Percentiles rank a stretch among this genome's conserved stretches.
phyloP scores from a whole-genome alignment of 495 filamentous ascomycete species.

The Annulohypoxylon maeteangense region DNA sequence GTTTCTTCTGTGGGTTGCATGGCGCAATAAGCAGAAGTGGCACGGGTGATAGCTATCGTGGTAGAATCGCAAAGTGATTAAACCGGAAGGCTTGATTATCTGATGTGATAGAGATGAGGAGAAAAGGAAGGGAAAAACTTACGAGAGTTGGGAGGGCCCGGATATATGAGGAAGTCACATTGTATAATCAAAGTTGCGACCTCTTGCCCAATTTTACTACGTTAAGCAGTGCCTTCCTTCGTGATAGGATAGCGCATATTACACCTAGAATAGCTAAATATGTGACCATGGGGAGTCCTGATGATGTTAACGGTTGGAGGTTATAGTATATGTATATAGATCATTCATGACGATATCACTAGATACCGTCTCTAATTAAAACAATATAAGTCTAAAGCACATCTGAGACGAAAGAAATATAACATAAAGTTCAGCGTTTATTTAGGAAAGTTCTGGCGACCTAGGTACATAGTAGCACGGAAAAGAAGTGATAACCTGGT shows the following conservation, averaged over 20 bases:
- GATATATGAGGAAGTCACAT: neutral
- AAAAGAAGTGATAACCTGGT: slow-evolving; percentile 44
- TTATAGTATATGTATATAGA: neutral
- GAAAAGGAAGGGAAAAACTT: no score
- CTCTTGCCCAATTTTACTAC: neutral
- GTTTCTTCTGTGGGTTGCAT: slow-evolving; percentile 31
- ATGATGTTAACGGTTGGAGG: neutral
- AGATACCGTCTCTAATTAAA: neutral
- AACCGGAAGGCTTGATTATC: neutral
- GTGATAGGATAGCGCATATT: no score
- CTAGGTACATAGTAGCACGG: slow-evolving; percentile 46
- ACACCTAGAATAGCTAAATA: no score
- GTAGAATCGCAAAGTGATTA: neutral
- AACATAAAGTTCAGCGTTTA: slow-evolving; percentile 38
- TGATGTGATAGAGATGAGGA: no score
- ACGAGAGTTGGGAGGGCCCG: no score
- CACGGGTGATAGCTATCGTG: neutral
- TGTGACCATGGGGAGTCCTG: no score
- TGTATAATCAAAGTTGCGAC: neutral
- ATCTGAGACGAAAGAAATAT: neutral
- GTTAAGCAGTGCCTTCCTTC: neutral
- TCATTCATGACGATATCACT: neutral
- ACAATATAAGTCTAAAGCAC: neutral
- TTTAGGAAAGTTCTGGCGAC: slow-evolving; percentile 46
- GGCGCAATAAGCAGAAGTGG: neutral